Conservation (phyloP, 108 stramenopile species). For the Cyclotella kingstonii region DNA sequence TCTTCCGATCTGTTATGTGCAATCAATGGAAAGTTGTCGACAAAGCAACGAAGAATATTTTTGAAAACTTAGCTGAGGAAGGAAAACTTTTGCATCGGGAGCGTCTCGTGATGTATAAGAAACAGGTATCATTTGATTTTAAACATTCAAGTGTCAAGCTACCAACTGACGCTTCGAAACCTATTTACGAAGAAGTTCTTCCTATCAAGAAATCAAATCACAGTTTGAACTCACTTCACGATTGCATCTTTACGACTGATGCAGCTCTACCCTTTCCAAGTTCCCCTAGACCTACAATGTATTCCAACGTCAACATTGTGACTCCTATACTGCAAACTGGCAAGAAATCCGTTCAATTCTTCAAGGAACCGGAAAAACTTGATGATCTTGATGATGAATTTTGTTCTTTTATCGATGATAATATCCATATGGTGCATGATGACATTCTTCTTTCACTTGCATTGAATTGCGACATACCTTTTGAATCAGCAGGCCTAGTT, state of each 20-base stretch:
- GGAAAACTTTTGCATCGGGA: not conserved
- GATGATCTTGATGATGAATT: not conserved
- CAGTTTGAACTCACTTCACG: not conserved
- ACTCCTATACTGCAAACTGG: too few relatives aligned
- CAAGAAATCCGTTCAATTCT: not conserved
- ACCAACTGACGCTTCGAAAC: not conserved
- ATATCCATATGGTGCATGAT: conserved; percentile 10
- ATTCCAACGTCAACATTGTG: not conserved
- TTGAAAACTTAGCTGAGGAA: conserved; percentile 14
- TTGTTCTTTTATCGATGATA: not conserved
- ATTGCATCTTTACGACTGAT: not conserved
- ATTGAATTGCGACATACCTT: too few relatives aligned
- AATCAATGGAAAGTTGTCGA: conserved; percentile 9
- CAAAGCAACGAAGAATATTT: not conserved
- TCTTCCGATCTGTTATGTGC: too few relatives aligned
- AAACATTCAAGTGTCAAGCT: not conserved
- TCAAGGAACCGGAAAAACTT: not conserved
- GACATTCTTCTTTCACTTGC: too few relatives aligned
- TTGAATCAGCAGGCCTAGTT: too few relatives aligned
- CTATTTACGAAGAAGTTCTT: not conserved
- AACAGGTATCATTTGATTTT: not conserved
- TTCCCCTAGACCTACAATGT: not conserved
- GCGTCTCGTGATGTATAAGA: conserved; percentile 1
- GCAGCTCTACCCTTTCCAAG: not conserved
- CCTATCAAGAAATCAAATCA: too few relatives aligned